Base-by-base conservation (phyloP, 495 filamentous ascomycete species). In the Lentithecium fluviatile region DNA sequence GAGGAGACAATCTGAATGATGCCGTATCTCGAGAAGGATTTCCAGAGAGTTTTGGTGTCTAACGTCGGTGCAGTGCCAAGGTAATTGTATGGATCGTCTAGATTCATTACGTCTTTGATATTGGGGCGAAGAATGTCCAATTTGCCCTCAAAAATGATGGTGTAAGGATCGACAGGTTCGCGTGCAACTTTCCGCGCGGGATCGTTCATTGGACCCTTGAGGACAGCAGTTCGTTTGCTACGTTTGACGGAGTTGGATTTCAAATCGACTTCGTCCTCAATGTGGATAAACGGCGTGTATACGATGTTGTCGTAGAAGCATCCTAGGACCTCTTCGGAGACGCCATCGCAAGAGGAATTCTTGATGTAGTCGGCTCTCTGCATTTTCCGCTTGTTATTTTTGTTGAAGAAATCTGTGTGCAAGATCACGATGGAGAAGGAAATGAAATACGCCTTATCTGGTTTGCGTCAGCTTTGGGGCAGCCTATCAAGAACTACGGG, bases 361-460 rank as follows among this genome's bases (percentile, higher is more conserved):
- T 95, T 97, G 52, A 96, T 81, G 72, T 99, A 99, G 60, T 97
- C 94, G 0, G 80, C 79, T 66, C 95, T 95, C 71, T 96, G 91
- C 94, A 99, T 99, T 74, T 97, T 99, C 68, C 92, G 84, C 75
- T 96, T 97, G 73, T 97, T 97, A 78, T 97, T 97, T 73, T 93
- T 96, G 79, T 99, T 99, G 83, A 97, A 97, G 11, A 95, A 90
- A 71, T 99, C 94, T 0, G 94, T 97, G 67, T 99, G 94, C 17
- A 99, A 78, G 62, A 99, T 96, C 40, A 99, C 77, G 42, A 97
- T 86, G 1, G 95, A 97, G 68, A 97, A 99, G 15, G 94, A 90
- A 65, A 97, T 91, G 69, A 97, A 95, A 73, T 97, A 96, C 40
- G 94, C 91, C 75, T 97, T 89, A 65, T 97, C 94, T 81, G 34